Evolutionary conservation across 306 rosid genomes (phyloP), one percentile per base, ranked within the genome.

Genomic region (Fragaria vesca): DNA sequence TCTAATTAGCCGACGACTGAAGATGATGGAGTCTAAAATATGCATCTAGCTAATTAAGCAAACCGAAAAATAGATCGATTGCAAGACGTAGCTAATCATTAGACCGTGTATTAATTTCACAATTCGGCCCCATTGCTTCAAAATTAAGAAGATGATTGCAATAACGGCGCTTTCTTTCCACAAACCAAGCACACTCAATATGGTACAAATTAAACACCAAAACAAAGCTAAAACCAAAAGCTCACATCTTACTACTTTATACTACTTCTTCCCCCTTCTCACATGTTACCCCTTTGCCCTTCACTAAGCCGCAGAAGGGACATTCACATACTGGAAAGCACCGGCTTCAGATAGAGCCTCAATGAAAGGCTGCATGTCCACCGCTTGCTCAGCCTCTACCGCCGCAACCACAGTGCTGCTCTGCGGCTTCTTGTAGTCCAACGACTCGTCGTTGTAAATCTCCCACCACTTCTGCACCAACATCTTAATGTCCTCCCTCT

Each of bases 381-480:
- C 78, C 13, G 71, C 58, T 77, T 61, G 67, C 18, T 76, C 72
- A 0, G 32, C 86, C 36, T 30, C 80, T 9, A 36, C 70, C 20
- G 43, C 85, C 36, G 46, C 78, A 16, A 21, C 78, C 30, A 10
- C 57, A 16, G n/a, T 0, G 32, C 77, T 54, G 20, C 78, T 63
- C 28, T 55, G 34, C 40, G 28, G 42, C 32, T 81, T 87, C 58
- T 69, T 68, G 77, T 86, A 86, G n/a, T 91, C 91, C 73, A 90
- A 75, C 0, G 96, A 85, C 42, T 77, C 76, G 34, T 93, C 96
- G 0, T 81, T 47, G 80, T 90, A 89, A 4, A 90, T 78, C 2
- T 88, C 91, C 97, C 94, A 86, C 97, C 97, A 93, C 68, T 84
- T 93, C 71, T 86, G 36, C 45, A 93, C 94, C 69, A 93, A 17